These are phyloP conservation scores for Sporothrix curviconia DNA, from an alignment of 2,329 filamentous ascomycete genomes.

Conservation along the genomic window DNA sequence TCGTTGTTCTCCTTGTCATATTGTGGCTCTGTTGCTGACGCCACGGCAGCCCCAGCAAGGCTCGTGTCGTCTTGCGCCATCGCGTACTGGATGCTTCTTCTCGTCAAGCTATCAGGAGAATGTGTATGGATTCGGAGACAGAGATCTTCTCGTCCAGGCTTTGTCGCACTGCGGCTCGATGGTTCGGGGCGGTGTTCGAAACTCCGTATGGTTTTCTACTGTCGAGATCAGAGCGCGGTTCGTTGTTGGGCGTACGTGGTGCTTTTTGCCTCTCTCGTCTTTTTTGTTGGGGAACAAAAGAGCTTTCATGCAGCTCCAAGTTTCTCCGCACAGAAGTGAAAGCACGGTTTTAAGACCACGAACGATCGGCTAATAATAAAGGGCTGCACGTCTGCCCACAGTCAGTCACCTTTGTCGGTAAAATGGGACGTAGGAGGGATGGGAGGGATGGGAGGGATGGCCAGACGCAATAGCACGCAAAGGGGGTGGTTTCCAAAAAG, in stretches of 20 bases:
- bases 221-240: too few species aligned
- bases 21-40: constrained; percentile 9
- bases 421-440: too few species aligned
- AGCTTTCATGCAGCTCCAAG: background rate
- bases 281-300: constrained; percentile 2
- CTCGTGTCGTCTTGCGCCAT: constrained; percentile 13
- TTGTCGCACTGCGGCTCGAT: too few species aligned
- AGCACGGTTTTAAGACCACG: too few species aligned
- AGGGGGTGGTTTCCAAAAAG: background rate
- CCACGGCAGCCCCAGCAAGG: constrained; percentile 13
- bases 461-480: background rate
- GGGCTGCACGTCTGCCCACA: background rate
- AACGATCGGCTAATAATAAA: background rate
- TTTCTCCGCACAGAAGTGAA: too few species aligned
- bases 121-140: too few species aligned
- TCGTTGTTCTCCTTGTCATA: background rate
- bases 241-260: background rate
- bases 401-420: background rate
- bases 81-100: too few species aligned
- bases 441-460: background rate
- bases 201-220: too few species aligned
- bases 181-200: too few species aligned
- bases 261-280: background rate
- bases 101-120: too few species aligned
- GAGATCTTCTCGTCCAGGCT: too few species aligned